Conservation (phyloP, 2,329 filamentous ascomycete genomes). For the Geosmithia putterillii region DNA sequence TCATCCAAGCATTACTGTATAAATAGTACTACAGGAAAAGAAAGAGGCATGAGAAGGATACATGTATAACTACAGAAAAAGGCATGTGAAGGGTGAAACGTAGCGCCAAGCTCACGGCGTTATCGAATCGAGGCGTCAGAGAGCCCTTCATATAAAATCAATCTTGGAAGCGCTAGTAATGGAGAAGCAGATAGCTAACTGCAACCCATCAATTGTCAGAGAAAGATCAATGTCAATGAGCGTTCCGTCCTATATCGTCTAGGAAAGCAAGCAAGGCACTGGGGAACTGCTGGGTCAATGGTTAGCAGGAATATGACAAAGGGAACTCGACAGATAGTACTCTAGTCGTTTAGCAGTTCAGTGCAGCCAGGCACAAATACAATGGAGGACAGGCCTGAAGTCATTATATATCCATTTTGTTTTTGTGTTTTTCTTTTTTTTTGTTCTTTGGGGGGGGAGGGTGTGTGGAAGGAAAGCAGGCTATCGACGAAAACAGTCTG, state of each 20-base stretch:
- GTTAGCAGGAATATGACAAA: not conserved
- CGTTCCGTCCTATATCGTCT: not conserved
- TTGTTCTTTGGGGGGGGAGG: no score
- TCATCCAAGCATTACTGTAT: no score
- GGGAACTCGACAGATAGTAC: not conserved
- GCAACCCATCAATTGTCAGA: constrained; percentile 42
- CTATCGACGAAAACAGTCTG: not conserved
- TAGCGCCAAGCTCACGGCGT: constrained; percentile 37
- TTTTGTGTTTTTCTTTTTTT: not conserved
- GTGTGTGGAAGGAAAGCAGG: not conserved
- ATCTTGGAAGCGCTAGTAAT: constrained; percentile 46
- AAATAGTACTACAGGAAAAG: no score
- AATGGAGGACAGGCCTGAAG: no score
- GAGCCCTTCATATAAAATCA: constrained; percentile 38
- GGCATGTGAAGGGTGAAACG: constrained; percentile 51
- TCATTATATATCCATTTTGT: not conserved
- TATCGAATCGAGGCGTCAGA: constrained; percentile 39
- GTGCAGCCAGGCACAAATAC: no score
- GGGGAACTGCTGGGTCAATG: not conserved
- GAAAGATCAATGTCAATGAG: no score
- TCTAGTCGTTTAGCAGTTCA: no score
- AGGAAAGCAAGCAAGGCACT: not conserved
- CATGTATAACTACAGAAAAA: not conserved
- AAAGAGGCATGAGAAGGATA: not conserved
- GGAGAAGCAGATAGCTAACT: constrained; percentile 38